These are phyloP conservation scores for Adansonia gregorii DNA, from an alignment of 441 rosid species.

Conservation along the genomic window DNA sequence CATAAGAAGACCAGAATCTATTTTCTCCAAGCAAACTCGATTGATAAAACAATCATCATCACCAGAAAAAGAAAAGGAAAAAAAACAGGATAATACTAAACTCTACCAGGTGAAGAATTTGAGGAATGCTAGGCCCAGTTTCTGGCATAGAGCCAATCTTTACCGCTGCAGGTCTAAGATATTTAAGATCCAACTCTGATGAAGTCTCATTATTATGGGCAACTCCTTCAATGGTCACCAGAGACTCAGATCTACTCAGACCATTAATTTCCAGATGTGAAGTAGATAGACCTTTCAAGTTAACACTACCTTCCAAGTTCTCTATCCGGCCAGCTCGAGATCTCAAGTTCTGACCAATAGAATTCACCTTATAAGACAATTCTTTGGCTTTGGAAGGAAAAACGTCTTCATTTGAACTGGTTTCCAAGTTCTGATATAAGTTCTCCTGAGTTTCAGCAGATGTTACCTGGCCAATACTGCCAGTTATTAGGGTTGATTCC, in stretches of 20 bases:
- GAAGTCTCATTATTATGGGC: slow-evolving; percentile 50
- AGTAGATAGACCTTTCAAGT: slow-evolving; percentile 55
- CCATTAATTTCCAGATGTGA: slow-evolving; percentile 61
- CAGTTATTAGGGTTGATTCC: slow-evolving; percentile 55
- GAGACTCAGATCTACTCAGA: slow-evolving; percentile 45
- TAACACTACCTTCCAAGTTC: slow-evolving; percentile 65
- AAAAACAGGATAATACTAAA: background rate
- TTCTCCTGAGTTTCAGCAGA: slow-evolving; percentile 73
- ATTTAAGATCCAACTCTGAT: slow-evolving; percentile 52
- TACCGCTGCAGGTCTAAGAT: slow-evolving; percentile 51
- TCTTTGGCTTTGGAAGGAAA: slow-evolving; percentile 57
- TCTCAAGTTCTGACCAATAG: slow-evolving; percentile 49
- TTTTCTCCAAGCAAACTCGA: slow-evolving; percentile 11
- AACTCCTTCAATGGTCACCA: slow-evolving; percentile 42
- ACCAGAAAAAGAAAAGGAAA: background rate
- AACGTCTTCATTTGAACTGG: slow-evolving; percentile 51
- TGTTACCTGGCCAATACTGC: slow-evolving; percentile 53
- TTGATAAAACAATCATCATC: slow-evolving; percentile 14
- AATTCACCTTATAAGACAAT: slow-evolving; percentile 43
- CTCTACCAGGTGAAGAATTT: slow-evolving; percentile 40
- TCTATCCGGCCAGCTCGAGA: slow-evolving; percentile 49
- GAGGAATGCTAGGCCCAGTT: slow-evolving; percentile 86
- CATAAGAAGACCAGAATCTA: background rate
- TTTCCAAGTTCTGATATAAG: slow-evolving; percentile 65
- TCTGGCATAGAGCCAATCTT: slow-evolving; percentile 57